Evolutionary conservation across 2,329 filamentous ascomycete genomes (phyloP), one percentile per base, ranked within the genome.

Genomic region (Microsporum audouinii): DNA sequence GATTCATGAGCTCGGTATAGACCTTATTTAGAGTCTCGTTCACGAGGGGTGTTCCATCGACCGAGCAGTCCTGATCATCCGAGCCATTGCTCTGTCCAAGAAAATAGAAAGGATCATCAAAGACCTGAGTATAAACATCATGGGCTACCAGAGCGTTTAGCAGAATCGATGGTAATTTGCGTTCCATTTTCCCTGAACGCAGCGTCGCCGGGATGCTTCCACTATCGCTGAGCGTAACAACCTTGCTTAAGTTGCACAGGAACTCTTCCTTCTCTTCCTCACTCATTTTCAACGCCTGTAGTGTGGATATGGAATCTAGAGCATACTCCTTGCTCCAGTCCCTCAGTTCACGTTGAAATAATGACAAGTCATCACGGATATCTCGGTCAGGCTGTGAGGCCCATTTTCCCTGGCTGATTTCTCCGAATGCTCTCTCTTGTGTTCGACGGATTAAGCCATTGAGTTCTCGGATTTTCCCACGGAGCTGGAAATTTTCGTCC

Each of bases 271-370:
- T 61, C 2, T 49, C 36, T 27, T 58, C 27, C 41, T 29, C 41
- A 3, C 12, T 57, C 43, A 59, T 55, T 36, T 56, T 57, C n/a
- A 58, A 49, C 6, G 38, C n/a, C 27, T 58, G 33, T 5, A 61
- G 41, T n/a, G 36, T 23, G 8, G 29, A 10, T 17, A 17, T 38
- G 10, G 51, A 56, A 8, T 43, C 41, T 17, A 49, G 5, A 8
- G 60, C 55, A 31, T 61, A 58, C 17, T 61, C 53, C 36, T 57
- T 61, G n/a, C 49, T 57, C 60, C 60, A 61, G n/a, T 49, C 51
- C 31, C 60, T 34, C 2, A 61, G n/a, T 51, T n/a, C 17, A 10
- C 51, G 38, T 33, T 63, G 58, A 41, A 63, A 43, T n/a, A 53
- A 47, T 10, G 45, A 43, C 17, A 63, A 31, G 5, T 61, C 55